Conservation (phyloP, 2,329 filamentous ascomycete genomes). For the Elsinoe perseae region DNA sequence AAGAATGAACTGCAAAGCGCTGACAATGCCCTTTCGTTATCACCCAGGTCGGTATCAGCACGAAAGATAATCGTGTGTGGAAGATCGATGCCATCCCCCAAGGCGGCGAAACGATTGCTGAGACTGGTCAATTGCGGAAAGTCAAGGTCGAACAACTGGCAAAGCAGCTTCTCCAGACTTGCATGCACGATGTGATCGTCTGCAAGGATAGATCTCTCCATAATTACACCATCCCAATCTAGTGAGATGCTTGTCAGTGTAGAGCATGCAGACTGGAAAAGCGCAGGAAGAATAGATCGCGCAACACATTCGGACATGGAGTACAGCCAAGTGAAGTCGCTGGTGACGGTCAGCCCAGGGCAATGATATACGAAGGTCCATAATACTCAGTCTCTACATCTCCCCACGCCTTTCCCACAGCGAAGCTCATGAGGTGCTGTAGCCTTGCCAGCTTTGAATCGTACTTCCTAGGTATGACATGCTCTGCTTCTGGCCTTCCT, state of each 20-base stretch:
- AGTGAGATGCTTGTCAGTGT: not conserved
- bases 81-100: not conserved
- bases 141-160: not conserved
- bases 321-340: slow-evolving; percentile 2
- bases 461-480: not conserved
- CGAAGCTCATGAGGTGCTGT: slow-evolving; percentile 1
- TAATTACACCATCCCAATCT: slow-evolving; percentile 4
- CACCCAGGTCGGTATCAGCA: not conserved
- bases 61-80: not conserved
- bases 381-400: not conserved
- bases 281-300: not conserved
- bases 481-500: not conserved
- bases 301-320: not conserved
- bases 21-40: not conserved
- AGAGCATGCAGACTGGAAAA: not conserved
- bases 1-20: not conserved
- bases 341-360: not conserved
- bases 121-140: not conserved
- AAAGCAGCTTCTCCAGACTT: not conserved
- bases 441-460: not conserved
- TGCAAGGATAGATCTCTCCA: not conserved
- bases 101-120: not conserved
- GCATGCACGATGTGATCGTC: not conserved
- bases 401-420: not conserved
- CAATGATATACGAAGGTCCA: too few relatives aligned